Evolutionary conservation across 2,329 filamentous ascomycete species (phyloP), one percentile per base, ranked within the genome.

Genomic region (Lachnellula occidentalis): DNA sequence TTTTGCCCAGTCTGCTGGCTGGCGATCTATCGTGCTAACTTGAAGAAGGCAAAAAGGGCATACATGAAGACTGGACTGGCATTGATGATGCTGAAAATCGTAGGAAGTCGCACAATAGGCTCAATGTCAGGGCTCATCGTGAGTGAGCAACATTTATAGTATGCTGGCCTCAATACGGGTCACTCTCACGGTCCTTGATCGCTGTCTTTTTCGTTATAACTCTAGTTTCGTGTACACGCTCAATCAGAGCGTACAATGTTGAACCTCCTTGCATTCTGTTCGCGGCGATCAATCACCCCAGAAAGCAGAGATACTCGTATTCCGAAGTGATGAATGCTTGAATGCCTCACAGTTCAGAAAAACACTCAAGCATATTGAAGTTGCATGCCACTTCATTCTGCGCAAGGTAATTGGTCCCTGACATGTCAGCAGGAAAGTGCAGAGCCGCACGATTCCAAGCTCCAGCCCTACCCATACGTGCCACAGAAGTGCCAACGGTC

Each of bases 111-210:
- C 69, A 72, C 55, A 72, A 67, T 34, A 65, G 69, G 41, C 58
- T 73, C n/a, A 67, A 71, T 55, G 67, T 70, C 36, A 63, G 70
- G 55, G 68, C 69, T 2, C 66, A 69, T 60, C 64, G 70, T 71
- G 66, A 48, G 67, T 59, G 24, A 24, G 24, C 5, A 24, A 24
- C 7, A 6, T 24, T 2, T 24, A 24, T 24, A 24, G 24, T 24
- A 24, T 24, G 24, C 24, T 24, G 24, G 24, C 24, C 5, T 24
- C 24, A 24, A 24, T 6, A 24, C 24, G 24, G 24, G 24, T 24
- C 7, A 24, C 24, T 24, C 5, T 6, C 24, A 6, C 4, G 24
- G 24, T 24, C 24, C 7, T 24, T 24, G 24, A 24, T 24, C 24
- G 24, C 2, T 24, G 24, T 24, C 24, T 24, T 24, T 24, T 24